These are phyloP conservation scores for Limonomyces culmigenus DNA, from an alignment of 1,284 basidiomycete species.

Conservation along the genomic window DNA sequence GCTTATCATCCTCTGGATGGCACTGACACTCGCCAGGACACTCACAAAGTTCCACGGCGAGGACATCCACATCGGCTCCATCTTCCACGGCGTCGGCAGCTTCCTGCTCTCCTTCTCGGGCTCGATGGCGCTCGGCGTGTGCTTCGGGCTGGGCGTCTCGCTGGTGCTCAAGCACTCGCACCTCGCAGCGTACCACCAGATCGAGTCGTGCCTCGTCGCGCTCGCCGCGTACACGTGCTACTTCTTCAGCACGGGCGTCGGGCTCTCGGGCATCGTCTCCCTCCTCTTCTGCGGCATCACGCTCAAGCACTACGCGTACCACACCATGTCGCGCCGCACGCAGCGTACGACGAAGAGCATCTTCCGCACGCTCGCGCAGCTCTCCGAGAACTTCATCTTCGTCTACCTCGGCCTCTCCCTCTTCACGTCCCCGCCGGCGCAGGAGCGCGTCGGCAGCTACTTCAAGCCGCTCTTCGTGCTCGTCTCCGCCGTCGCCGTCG, in stretches of 20 bases:
- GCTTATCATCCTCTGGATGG: constrained; percentile 2
- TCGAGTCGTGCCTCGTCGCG: constrained; percentile 89
- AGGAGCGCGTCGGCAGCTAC: constrained; percentile 62
- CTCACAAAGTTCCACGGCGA: constrained; percentile 84
- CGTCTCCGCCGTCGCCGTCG: constrained; percentile 78
- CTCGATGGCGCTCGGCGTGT: constrained; percentile 87
- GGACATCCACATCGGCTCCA: constrained; percentile 74
- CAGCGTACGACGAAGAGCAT: constrained; percentile 95
- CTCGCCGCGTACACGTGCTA: constrained; percentile 95
- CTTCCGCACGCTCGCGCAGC: constrained; percentile 80
- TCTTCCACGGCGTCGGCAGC: constrained; percentile 92
- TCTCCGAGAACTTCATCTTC: constrained; percentile 99
- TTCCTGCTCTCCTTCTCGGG: constrained; percentile 92
- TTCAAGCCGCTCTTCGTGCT: constrained; percentile 94
- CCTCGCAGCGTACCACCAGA: constrained; percentile 73
- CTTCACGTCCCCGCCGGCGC: constrained; percentile 69
- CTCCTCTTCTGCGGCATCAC: constrained; percentile 98
- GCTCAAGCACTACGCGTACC: constrained; percentile 97
- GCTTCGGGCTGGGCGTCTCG: constrained; percentile 82
- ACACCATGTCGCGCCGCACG: constrained; percentile 94
- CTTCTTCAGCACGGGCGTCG: constrained; percentile 92
- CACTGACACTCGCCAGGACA: constrained; percentile 34
- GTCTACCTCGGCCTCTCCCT: constrained; percentile 95
- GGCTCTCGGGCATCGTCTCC: constrained; percentile 95
- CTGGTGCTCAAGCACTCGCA: constrained; percentile 93